These are phyloP conservation scores for Claviceps capensis DNA, from an alignment of 2,329 filamentous ascomycete genomes.

Conservation along the genomic window DNA sequence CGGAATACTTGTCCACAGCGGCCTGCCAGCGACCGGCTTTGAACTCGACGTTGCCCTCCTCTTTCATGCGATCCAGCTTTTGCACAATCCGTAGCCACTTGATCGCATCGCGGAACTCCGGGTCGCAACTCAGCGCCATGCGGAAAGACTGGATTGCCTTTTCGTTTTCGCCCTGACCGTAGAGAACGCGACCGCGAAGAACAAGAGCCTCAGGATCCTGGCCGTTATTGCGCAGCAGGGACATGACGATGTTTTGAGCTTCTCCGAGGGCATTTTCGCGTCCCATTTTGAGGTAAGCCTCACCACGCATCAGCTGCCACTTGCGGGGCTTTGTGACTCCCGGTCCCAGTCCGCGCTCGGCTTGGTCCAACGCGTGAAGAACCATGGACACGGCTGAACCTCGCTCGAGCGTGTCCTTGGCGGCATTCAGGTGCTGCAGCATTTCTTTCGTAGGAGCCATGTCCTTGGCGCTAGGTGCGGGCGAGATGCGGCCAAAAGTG, in stretches of 20 bases:
- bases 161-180: constrained; percentile 85
- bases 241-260: constrained; percentile 85
- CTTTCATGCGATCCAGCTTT: constrained; percentile 85
- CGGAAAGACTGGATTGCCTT: constrained; percentile 89
- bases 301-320: constrained; percentile 85
- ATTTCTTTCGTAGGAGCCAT: constrained; percentile 71
- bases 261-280: constrained; percentile 80
- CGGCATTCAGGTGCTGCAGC: constrained; percentile 67
- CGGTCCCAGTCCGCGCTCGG: constrained; percentile 63
- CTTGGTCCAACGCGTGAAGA: constrained; percentile 80
- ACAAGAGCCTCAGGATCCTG: constrained; percentile 91
- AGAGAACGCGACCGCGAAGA: constrained; percentile 73
- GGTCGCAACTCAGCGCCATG: constrained; percentile 78
- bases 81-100: constrained; percentile 83
- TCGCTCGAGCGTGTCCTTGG: constrained; percentile 59
- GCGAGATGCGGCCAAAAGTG: constrained; percentile 68
- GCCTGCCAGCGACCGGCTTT: constrained; percentile 69
- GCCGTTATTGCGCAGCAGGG: constrained; percentile 68
- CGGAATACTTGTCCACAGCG: constrained; percentile 73
- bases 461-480: constrained; percentile 73
- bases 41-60: constrained; percentile 83
- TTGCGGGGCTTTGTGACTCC: constrained; percentile 74
- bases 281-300: constrained; percentile 87
- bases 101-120: constrained; percentile 78
- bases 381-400: constrained; percentile 83